Evolutionary conservation across 2,329 filamentous ascomycete species (phyloP), one percentile per base, ranked within the genome.

Genomic region (Fusarium torulosum): DNA sequence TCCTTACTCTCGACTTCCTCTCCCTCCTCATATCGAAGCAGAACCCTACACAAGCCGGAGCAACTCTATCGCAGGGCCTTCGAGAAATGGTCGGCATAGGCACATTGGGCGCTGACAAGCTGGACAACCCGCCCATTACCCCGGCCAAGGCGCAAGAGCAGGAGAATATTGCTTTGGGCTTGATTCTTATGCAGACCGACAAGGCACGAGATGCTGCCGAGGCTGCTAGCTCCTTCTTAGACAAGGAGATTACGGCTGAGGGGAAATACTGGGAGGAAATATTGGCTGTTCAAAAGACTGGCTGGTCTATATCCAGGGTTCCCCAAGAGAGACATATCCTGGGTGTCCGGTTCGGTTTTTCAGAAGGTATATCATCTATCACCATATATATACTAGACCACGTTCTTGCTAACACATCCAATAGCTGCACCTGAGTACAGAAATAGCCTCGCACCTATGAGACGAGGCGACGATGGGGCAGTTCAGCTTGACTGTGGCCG

Each of bases 201-300:
- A 86, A 87, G 33, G 90, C 91, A 5, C 89, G 93, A 2, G 90
- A 92, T 71, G 89, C 90, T 35, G 86, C 97, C 21, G 81, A 93
- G 15, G 85, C 88, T 11, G 90, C 94, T 6, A 91, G 92, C 1
- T 84, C 85, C 25, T 86, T 92, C 40, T 80, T 99, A 14, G 87
- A 93, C 71, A 86, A 86, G 13, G 94, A 97, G 76, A 91, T 96
- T 33, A 85, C 87, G 11, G 87, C 88, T 29, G 96, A 99, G 80
- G 90, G 90, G 3, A 90, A 86, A 71, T 99, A 97, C 78, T 99
- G 96, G 96, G 86, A 91, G 55, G 91, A 97, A 72, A 86, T 98
- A 4, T 81, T 97, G 45, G 87, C 89, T 11, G 89, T 98, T 43
- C 93, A 91, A 67, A 88, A 93, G 69, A 90, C 89, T 54, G 94